Evolutionary conservation across 1,284 basidiomycete genomes (phyloP).

Genomic region (Marasmius fiardii): DNA sequence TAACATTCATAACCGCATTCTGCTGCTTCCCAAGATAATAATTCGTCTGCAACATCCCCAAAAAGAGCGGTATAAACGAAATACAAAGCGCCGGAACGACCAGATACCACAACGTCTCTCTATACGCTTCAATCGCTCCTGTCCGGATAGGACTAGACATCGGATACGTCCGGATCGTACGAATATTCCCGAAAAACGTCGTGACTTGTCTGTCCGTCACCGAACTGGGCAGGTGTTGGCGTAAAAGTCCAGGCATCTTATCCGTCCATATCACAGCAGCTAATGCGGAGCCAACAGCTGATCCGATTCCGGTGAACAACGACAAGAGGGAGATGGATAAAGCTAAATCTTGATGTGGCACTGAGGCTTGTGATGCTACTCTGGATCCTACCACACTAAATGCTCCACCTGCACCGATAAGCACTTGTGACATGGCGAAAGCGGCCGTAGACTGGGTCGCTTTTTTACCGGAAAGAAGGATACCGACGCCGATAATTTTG

Average conservation of each 20-base stretch:
- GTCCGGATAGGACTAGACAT: slow-evolving; percentile 7
- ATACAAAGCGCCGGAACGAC: slow-evolving; percentile 20
- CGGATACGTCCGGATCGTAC: slow-evolving; percentile 16
- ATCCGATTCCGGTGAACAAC: slow-evolving; percentile 22
- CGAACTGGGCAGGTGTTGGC: slow-evolving; percentile 16
- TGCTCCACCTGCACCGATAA: slow-evolving; percentile 21
- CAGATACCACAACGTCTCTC: slow-evolving; percentile 19
- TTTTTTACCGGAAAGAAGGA: slow-evolving; percentile 19
- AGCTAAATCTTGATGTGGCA: slow-evolving; percentile 24
- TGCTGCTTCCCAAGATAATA: slow-evolving; percentile 14
- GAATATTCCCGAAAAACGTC: slow-evolving; percentile 19
- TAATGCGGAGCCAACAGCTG: slow-evolving; percentile 20
- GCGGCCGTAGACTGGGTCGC: slow-evolving; percentile 15
- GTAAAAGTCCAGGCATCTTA: slow-evolving; percentile 19
- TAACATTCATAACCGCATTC: slow-evolving; percentile 15
- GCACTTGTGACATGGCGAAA: slow-evolving; percentile 21
- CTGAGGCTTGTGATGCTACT: slow-evolving; percentile 23
- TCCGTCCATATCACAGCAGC: slow-evolving; percentile 23
- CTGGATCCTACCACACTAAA: slow-evolving; percentile 22
- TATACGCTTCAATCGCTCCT: slow-evolving; percentile 19
- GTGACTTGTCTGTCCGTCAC: slow-evolving; percentile 18
- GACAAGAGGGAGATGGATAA: slow-evolving; percentile 20
- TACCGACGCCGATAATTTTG: slow-evolving; percentile 19
- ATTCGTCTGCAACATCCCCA: slow-evolving; percentile 18
- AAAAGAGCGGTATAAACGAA: slow-evolving; percentile 19